A percentile compares a stretch with the other conserved stretches of the same genome.
Evolutionary conservation across 1,284 basidiomycete genomes (phyloP).

Genomic region (Termitomyces sp.): DNA sequence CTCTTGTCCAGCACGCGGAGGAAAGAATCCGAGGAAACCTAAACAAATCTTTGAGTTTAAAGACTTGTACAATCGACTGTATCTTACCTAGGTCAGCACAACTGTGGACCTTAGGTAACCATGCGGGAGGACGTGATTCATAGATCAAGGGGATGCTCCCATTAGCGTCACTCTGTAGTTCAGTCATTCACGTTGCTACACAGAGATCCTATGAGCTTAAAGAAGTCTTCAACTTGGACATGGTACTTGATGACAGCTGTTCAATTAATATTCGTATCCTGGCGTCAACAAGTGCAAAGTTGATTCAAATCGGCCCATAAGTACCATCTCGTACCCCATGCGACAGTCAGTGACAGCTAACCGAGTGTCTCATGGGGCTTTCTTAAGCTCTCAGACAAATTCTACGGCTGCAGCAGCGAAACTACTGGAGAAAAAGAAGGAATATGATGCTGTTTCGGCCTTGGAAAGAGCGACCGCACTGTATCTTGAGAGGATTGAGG

Average conservation of each 20-base stretch:
- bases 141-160: conserved; percentile 44
- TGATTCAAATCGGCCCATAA: background rate
- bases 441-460: conserved; percentile 69
- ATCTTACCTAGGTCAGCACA: conserved; percentile 61
- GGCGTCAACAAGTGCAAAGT: conserved; percentile 15
- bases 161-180: conserved; percentile 25
- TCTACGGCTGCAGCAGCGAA: conserved; percentile 48
- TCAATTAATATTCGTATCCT: background rate
- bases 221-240: background rate
- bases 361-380: conserved; percentile 43
- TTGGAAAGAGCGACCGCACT: conserved; percentile 58
- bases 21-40: conserved; percentile 87
- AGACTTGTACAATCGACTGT: conserved; percentile 12
- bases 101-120: conserved; percentile 62
- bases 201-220: conserved; percentile 1
- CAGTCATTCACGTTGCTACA: conserved; percentile 22
- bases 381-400: conserved; percentile 32
- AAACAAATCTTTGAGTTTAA: conserved; percentile 6
- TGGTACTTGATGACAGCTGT: background rate
- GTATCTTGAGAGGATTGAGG: conserved; percentile 63
- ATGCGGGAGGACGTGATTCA: conserved; percentile 62
- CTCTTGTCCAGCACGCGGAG: conserved; percentile 76
- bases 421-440: conserved; percentile 73
- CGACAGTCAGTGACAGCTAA: conserved; percentile 50
- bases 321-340: conserved; percentile 29